phyloP scores from a whole-genome alignment of 208 protist species.

The Wallacemonas collosoma region DNA sequence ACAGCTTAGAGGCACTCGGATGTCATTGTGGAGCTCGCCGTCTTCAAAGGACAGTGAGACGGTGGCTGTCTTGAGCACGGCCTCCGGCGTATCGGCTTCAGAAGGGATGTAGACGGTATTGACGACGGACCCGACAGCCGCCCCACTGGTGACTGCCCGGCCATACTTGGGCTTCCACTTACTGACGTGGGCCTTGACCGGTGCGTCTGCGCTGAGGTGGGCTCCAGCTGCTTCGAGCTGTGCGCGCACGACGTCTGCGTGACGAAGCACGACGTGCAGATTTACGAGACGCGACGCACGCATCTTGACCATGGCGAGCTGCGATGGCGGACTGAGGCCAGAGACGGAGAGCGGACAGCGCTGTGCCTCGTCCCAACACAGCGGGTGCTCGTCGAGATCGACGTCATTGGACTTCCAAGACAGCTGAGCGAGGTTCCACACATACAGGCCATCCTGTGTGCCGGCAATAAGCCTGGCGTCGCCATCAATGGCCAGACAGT shows the following conservation, averaged over 20 bases:
- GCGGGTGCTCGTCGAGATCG: constrained; percentile 28
- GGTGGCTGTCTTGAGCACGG: constrained; percentile 34
- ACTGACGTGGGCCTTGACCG: constrained; percentile 15
- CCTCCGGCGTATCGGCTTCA: neutral
- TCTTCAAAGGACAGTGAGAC: constrained; percentile 59
- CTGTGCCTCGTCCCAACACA: constrained; percentile 56
- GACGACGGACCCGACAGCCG: constrained; percentile 61
- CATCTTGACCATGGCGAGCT: constrained; percentile 38
- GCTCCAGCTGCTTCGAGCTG: constrained; percentile 21
- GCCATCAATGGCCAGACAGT: constrained; percentile 66
- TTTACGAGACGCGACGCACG: constrained; percentile 59
- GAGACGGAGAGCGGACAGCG: neutral
- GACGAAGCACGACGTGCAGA: constrained; percentile 59
- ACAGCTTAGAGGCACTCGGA: constrained; percentile 61
- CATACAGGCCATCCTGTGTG: constrained; percentile 59
- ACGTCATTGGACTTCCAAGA: constrained; percentile 46
- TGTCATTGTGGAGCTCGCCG: constrained; percentile 56
- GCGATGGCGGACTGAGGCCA: constrained; percentile 36
- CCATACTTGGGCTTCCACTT: constrained; percentile 78
- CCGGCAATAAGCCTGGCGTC: constrained; percentile 55
- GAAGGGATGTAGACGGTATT: constrained; percentile 34
- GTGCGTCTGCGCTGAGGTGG: too few relatives aligned
- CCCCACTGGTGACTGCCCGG: constrained; percentile 41
- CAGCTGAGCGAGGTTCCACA: constrained; percentile 59
- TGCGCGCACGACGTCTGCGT: constrained; percentile 25